Evolutionary conservation across 768 basidiomycete species (phyloP).

Genomic region (Clitopilus passeckerianus): DNA sequence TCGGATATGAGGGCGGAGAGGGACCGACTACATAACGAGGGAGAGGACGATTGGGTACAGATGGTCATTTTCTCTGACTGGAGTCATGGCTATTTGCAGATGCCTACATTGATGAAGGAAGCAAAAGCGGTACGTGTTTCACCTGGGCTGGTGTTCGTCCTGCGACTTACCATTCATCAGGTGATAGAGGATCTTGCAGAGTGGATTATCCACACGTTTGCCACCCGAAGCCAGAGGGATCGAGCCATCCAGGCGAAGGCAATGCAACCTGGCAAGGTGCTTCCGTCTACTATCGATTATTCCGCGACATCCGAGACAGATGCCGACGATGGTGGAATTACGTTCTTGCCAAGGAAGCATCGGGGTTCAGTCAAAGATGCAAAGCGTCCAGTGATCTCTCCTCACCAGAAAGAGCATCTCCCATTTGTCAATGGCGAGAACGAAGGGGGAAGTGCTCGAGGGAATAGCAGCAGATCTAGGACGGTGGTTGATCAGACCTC

Average conservation of each 20-base stretch:
- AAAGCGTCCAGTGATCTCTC: background rate
- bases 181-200: constrained; percentile 82
- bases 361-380: constrained; percentile 21
- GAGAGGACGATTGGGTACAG: constrained; percentile 92
- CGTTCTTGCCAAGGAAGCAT: constrained; percentile 50
- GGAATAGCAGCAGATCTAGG: constrained; percentile 4
- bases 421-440: background rate
- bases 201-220: constrained; percentile 80
- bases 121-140: constrained; percentile 51
- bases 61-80: constrained; percentile 92
- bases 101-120: constrained; percentile 83
- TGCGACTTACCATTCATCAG: constrained; percentile 11
- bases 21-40: constrained; percentile 58
- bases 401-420: background rate
- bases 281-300: background rate
- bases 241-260: background rate
- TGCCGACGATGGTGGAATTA: constrained; percentile 66
- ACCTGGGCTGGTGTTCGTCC: background rate
- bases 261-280: background rate
- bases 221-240: constrained; percentile 12
- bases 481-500: background rate
- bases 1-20: constrained; percentile 32
- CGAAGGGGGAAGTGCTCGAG: constrained; percentile 1
- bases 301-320: constrained; percentile 48
- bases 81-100: constrained; percentile 97